These are phyloP conservation scores for Solanum bulbocastanum DNA, from an alignment of 257 asterid species.

Conservation along the genomic window DNA sequence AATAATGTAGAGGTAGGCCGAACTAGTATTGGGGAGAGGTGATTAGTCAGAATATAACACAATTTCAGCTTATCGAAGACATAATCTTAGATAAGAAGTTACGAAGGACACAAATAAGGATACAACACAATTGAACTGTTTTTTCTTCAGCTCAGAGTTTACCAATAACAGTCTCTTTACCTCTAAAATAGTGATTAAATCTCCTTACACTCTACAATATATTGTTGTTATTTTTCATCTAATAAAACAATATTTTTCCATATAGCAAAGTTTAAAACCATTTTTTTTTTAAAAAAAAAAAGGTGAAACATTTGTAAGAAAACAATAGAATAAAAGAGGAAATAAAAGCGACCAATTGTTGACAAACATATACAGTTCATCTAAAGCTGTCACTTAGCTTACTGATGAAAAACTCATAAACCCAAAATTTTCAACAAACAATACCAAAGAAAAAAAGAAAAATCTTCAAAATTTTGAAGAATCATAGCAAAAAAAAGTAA, in stretches of 20 bases:
- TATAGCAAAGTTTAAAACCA: too few relatives aligned
- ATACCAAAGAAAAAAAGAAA: neutral
- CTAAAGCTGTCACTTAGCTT: neutral
- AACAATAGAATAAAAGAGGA: neutral
- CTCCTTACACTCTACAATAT: too few relatives aligned
- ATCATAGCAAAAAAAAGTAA: neutral
- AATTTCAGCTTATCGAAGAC: too few relatives aligned
- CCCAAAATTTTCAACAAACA: neutral
- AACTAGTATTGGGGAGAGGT: too few relatives aligned
- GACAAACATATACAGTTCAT: neutral
- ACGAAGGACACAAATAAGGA: too few relatives aligned
- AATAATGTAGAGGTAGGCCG: too few relatives aligned
- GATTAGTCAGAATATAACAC: too few relatives aligned
- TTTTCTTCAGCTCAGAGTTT: too few relatives aligned
- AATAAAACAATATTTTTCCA: neutral
- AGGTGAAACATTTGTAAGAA: neutral
- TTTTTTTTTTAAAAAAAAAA: neutral
- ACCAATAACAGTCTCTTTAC: too few relatives aligned
- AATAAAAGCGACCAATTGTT: neutral
- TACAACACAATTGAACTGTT: too few relatives aligned
- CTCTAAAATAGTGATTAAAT: neutral
- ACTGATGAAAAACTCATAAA: neutral
- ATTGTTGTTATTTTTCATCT: neutral
- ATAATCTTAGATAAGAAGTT: too few relatives aligned
- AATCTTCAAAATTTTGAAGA: neutral